These are phyloP conservation scores for Aspergillus egyptiacus DNA, from an alignment of 495 filamentous ascomycete genomes.

Conservation along the genomic window DNA sequence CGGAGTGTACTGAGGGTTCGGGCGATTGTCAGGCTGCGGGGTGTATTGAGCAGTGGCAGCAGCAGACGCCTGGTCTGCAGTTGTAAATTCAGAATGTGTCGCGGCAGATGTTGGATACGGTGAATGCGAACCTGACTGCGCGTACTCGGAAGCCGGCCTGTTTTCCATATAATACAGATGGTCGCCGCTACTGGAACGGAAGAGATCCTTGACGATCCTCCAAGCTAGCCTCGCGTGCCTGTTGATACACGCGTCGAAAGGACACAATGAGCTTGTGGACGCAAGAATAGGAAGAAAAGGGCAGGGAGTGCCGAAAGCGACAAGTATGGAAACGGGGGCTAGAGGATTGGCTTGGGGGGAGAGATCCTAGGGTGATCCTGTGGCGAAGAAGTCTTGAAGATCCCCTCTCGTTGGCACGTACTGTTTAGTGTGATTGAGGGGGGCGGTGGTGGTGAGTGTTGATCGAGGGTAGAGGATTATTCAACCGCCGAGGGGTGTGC, in stretches of 20 bases:
- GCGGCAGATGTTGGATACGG: constrained; percentile 66
- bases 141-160: constrained; percentile 84
- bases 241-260: constrained; percentile 23
- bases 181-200: constrained; percentile 19
- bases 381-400: constrained; percentile 12
- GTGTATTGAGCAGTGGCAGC: constrained; percentile 49
- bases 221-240: constrained; percentile 23
- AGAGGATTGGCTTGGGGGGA: constrained; percentile 13
- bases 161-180: constrained; percentile 60
- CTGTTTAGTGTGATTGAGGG: constrained; percentile 16
- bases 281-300: constrained; percentile 13
- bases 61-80: constrained; percentile 85
- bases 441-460: constrained; percentile 5
- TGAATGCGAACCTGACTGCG: constrained; percentile 97
- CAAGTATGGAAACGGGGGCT: constrained; percentile 10
- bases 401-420: constrained; percentile 21
- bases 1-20: constrained; percentile 49
- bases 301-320: constrained; percentile 15
- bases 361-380: constrained; percentile 15
- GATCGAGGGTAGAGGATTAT: constrained; percentile 8
- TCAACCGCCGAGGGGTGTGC: too few relatives aligned
- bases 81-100: constrained; percentile 70
- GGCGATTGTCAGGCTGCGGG: constrained; percentile 42
- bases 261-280: constrained; percentile 28
- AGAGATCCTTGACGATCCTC: constrained; percentile 22